Base-by-base conservation (phyloP, 2,329 filamentous ascomycete genomes). In the Hymenoscyphus scutula region DNA sequence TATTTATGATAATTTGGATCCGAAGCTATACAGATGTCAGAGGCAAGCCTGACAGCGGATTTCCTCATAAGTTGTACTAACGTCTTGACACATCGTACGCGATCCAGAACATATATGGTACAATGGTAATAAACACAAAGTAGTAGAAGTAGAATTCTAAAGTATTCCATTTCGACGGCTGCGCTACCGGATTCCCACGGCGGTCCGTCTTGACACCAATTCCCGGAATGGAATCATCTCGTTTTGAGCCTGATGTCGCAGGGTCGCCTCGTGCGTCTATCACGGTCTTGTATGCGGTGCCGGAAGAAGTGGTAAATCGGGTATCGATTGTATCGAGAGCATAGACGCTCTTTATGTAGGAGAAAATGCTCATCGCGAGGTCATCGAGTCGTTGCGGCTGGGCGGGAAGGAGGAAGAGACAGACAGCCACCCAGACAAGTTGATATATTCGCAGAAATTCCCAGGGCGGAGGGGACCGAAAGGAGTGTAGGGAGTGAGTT, bases 91-190 rank as follows among this genome's bases (percentile, higher is more conserved):
- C 92, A 77, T 91, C 85, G 69, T 92, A 90, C 10, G 89, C 88
- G n/a, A 89, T 82, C 80, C 92, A 96, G 77, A 97, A 92, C 93
- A 99, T 99, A 71, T 87, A 83, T 8, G 92, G 91, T 29, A 98
- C 81, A 61, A 81, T 81, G 5, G 84, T 73, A 32, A 82, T 65
- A 70, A 97, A 84, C 68, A 91, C 77, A 23, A 89, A 56, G 69
- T 88, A 89, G 79, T 99, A 98, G 60, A 92, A 70, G 74, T 86
- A 89, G 78, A 95, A 98, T 77, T 99, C 95, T 2, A 84, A 82
- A 0, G 92, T 96, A 27, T 82, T 85, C 94, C 94, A 99, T 87
- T 84, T 89, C 53, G 93, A 84, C 38, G 86, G 84, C 65, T 84
- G 81, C 61, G 76, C 78, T 75, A 75, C 80, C 80, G 68, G 78